Percentiles rank a stretch among this genome's conserved stretches.
These are phyloP conservation scores for Trichoderma guizhouense DNA, from an alignment of 2,329 filamentous ascomycete genomes.

Conservation along the genomic window DNA sequence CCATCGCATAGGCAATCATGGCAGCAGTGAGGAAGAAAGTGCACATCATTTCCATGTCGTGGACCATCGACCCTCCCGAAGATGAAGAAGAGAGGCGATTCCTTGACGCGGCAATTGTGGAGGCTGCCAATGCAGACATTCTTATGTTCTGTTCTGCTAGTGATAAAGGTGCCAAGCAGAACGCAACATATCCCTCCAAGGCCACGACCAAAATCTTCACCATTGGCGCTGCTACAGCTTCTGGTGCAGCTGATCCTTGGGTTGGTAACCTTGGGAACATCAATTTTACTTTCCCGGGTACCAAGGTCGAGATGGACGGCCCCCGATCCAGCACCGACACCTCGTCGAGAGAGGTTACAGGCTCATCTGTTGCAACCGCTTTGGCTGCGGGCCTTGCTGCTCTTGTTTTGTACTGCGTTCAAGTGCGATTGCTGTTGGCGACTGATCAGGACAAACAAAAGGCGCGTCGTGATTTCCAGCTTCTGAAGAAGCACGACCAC, in stretches of 20 bases:
- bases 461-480: slow-evolving; percentile 16
- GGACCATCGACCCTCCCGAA: slow-evolving; percentile 30
- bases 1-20: slow-evolving; percentile 28
- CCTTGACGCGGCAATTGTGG: slow-evolving; percentile 28
- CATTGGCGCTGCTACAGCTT: slow-evolving; percentile 28
- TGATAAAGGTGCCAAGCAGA: slow-evolving; percentile 28
- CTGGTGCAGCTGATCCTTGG: slow-evolving; percentile 18
- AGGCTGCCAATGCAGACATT: slow-evolving; percentile 29
- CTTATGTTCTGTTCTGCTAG: slow-evolving; percentile 38
- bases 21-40: slow-evolving; percentile 30
- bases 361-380: slow-evolving; percentile 31
- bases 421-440: slow-evolving; percentile 20
- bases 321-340: background rate
- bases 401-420: slow-evolving; percentile 30
- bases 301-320: slow-evolving; percentile 24
- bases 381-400: slow-evolving; percentile 31
- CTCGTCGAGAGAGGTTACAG: slow-evolving; percentile 14
- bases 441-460: slow-evolving; percentile 20
- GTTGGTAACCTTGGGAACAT: slow-evolving; percentile 24
- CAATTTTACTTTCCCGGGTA: slow-evolving; percentile 32
- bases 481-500: slow-evolving; percentile 21
- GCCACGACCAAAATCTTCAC: slow-evolving; percentile 26
- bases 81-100: slow-evolving; percentile 20
- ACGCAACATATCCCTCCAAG: slow-evolving; percentile 19
- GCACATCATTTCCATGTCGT: slow-evolving; percentile 38